A percentile compares a stretch with the other conserved stretches of the same genome.
Conservation (phyloP, 83 land plant species). For the Picea engelmannii region DNA sequence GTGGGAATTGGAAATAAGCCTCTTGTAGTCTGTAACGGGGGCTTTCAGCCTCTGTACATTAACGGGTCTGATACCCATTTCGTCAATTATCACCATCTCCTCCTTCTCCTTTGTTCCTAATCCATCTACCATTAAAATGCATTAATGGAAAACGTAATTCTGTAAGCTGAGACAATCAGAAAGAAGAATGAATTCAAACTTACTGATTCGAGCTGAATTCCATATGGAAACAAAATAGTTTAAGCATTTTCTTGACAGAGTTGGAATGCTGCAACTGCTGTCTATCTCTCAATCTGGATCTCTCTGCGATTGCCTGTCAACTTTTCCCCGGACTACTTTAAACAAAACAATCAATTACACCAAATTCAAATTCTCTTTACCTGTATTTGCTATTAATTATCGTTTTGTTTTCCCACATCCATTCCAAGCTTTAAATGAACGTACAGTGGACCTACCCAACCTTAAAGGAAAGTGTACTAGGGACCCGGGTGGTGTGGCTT, state of each 20-base stretch:
- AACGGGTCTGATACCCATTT: slow-evolving; percentile 32
- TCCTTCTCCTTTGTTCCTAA: slow-evolving; percentile 19
- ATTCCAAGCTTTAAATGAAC: too few relatives aligned
- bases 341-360: too few relatives aligned
- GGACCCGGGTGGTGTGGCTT: too few relatives aligned
- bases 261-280: background rate
- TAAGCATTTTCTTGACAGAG: background rate
- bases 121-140: slow-evolving; percentile 10
- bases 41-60: slow-evolving; percentile 27
- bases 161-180: background rate
- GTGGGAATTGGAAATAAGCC: too few relatives aligned
- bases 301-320: too few relatives aligned
- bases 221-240: background rate
- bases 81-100: slow-evolving; percentile 30
- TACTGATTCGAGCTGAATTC: background rate
- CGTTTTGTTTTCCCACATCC: too few relatives aligned
- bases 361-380: too few relatives aligned
- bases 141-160: background rate
- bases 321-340: too few relatives aligned
- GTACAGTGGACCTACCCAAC: too few relatives aligned
- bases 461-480: too few relatives aligned
- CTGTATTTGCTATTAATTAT: too few relatives aligned
- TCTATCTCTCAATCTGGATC: background rate
- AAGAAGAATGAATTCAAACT: background rate
- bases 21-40: background rate